These are phyloP conservation scores for Ocimum tenuiflorum DNA, from an alignment of 257 asterid species.

Conservation along the genomic window DNA sequence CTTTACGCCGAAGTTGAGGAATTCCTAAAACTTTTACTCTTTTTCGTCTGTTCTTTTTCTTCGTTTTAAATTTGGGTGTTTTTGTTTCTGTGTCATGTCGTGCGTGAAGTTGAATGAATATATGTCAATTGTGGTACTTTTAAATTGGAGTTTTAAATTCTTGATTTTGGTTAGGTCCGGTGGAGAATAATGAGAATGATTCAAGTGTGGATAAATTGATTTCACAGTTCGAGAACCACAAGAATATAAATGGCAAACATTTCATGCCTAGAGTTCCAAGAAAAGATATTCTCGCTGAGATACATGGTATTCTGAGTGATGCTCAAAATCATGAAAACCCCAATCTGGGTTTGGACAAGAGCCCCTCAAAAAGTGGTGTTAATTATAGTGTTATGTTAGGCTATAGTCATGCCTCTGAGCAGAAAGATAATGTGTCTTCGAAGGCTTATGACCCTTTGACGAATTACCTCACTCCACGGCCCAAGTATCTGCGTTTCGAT, in stretches of 20 bases:
- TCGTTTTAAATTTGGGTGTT: not conserved
- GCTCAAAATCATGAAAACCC: conserved; percentile 11
- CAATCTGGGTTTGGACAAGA: conserved; percentile 5
- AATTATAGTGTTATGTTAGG: not conserved
- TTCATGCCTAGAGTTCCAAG: conserved; percentile 48
- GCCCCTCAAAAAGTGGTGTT: not conserved
- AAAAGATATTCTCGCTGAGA: conserved; percentile 51
- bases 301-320: conserved; percentile 31
- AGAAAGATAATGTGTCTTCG: conserved; percentile 31
- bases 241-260: conserved; percentile 30
- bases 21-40: not conserved
- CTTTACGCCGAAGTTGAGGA: not conserved
- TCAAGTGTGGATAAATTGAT: conserved; percentile 18
- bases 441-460: conserved; percentile 49
- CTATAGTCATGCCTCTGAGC: conserved; percentile 12
- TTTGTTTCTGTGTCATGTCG: not conserved
- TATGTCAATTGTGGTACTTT: not conserved
- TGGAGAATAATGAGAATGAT: conserved; percentile 58
- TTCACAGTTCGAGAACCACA: conserved; percentile 28
- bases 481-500: conserved; percentile 57
- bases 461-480: conserved; percentile 61
- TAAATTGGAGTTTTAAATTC: not conserved
- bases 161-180: conserved; percentile 27
- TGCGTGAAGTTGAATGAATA: not conserved
- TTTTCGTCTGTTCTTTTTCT: not conserved